Evolutionary conservation across 73 alveolate species (phyloP).

Genomic region (Stentor roeselii): DNA sequence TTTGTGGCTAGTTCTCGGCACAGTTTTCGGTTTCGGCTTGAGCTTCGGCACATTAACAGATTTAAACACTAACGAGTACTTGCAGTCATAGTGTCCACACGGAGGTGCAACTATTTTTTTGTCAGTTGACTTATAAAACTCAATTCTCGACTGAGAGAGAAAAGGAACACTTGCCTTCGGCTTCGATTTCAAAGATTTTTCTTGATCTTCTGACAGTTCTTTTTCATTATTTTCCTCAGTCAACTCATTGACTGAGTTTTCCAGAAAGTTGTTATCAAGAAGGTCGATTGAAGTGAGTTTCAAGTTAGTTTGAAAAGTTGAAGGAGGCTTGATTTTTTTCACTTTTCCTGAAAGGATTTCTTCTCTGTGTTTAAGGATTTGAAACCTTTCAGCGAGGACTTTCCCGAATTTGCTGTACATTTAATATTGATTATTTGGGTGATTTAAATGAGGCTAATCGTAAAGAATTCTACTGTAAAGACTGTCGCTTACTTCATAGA

Average conservation of each 20-base stretch:
- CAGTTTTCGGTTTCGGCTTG: constrained; percentile 5
- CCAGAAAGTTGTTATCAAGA: too few species aligned
- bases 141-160: constrained; percentile 6
- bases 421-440: not conserved
- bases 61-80: not conserved
- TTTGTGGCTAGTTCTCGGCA: not conserved
- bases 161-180: not conserved
- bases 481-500: not conserved
- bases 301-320: not conserved
- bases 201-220: not conserved
- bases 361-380: constrained; percentile 25
- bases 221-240: not conserved
- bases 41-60: not conserved
- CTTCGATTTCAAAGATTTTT: too few species aligned
- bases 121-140: constrained; percentile 14
- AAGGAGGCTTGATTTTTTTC: not conserved
- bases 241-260: not conserved
- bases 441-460: too few species aligned
- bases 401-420: constrained; percentile 26
- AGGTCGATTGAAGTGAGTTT: not conserved
- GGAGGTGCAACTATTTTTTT: not conserved
- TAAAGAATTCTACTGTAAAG: too few species aligned
- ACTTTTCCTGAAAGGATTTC: constrained; percentile 26
- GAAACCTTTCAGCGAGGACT: not conserved
- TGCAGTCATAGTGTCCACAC: not conserved